A percentile compares a stretch with the other conserved stretches of the same genome.
These are phyloP conservation scores for Cyclocybe cylindracea DNA, from an alignment of 768 basidiomycete species.

Conservation along the genomic window DNA sequence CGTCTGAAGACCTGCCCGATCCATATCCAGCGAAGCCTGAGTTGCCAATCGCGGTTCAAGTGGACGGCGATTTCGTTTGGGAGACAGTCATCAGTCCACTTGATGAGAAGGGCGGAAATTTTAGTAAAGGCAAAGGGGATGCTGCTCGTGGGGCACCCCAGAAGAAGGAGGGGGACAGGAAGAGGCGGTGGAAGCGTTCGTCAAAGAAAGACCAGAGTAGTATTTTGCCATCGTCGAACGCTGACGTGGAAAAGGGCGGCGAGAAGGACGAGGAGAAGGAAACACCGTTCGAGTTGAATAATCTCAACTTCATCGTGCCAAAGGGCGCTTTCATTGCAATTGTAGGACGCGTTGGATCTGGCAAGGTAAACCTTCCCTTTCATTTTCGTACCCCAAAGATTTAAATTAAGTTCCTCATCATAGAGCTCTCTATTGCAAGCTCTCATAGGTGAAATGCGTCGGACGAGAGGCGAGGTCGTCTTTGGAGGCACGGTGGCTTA, in stretches of 20 bases:
- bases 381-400: not conserved
- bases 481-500: conserved; percentile 60
- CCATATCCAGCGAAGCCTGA: conserved; percentile 44
- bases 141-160: not conserved
- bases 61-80: conserved; percentile 56
- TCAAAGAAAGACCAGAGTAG: not conserved
- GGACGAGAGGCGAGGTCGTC: conserved; percentile 49
- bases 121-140: not conserved
- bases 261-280: conserved; percentile 28
- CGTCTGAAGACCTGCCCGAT: conserved; percentile 55
- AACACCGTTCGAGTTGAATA: conserved; percentile 51
- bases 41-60: conserved; percentile 40
- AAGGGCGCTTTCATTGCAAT: conserved; percentile 68
- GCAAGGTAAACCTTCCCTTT: conserved; percentile 46
- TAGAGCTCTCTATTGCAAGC: conserved; percentile 60
- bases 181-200: conserved; percentile 6
- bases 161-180: not conserved
- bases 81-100: conserved; percentile 34
- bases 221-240: not conserved
- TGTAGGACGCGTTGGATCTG: conserved; percentile 73
- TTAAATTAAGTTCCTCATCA: not conserved
- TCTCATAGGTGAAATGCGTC: conserved; percentile 69
- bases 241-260: conserved; percentile 5
- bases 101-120: conserved; percentile 13
- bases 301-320: conserved; percentile 47